A percentile compares a stretch with the other conserved stretches of the same genome.
These are phyloP conservation scores for Pyrenophora graminea DNA, from an alignment of 2,329 filamentous ascomycete species.

Conservation along the genomic window DNA sequence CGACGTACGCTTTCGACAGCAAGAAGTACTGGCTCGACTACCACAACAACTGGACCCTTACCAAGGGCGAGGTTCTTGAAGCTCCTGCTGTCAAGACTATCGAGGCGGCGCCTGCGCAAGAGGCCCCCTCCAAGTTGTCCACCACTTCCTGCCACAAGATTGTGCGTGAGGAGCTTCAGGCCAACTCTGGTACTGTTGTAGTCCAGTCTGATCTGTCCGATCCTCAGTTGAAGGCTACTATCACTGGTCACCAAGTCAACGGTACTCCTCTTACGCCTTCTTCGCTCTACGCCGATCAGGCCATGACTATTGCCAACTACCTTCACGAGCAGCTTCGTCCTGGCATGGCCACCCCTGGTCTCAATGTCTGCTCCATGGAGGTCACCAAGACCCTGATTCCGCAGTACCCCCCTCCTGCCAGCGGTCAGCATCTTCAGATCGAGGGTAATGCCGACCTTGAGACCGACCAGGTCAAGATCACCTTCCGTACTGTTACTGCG, in stretches of 20 bases:
- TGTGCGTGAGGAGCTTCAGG: slow-evolving; percentile 65
- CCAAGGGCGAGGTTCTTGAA: slow-evolving; percentile 64
- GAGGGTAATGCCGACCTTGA: slow-evolving; percentile 64
- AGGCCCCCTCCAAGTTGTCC: slow-evolving; percentile 59
- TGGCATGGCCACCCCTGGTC: slow-evolving; percentile 59
- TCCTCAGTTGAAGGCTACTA: slow-evolving; percentile 64
- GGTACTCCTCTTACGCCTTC: slow-evolving; percentile 69
- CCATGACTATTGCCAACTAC: slow-evolving; percentile 68
- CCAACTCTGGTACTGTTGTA: slow-evolving; percentile 62
- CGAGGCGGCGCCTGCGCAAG: slow-evolving; percentile 46
- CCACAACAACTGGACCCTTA: slow-evolving; percentile 71
- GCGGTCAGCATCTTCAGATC: slow-evolving; percentile 64
- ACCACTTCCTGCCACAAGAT: slow-evolving; percentile 70
- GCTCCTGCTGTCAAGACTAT: slow-evolving; percentile 45
- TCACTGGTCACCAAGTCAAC: slow-evolving; percentile 70
- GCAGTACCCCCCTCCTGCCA: slow-evolving; percentile 52
- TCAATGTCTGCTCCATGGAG: slow-evolving; percentile 70
- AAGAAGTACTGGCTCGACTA: slow-evolving; percentile 77
- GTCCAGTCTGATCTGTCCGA: slow-evolving; percentile 70
- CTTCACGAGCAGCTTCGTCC: slow-evolving; percentile 67
- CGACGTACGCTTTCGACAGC: slow-evolving; percentile 69
- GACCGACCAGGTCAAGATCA: slow-evolving; percentile 59
- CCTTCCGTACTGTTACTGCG: slow-evolving; percentile 62
- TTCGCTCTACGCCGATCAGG: slow-evolving; percentile 66
- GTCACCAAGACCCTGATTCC: slow-evolving; percentile 72